Evolutionary conservation across 768 basidiomycete genomes (phyloP), one percentile per base, ranked within the genome.

Genomic region (Termitomyces eurrhizus): DNA sequence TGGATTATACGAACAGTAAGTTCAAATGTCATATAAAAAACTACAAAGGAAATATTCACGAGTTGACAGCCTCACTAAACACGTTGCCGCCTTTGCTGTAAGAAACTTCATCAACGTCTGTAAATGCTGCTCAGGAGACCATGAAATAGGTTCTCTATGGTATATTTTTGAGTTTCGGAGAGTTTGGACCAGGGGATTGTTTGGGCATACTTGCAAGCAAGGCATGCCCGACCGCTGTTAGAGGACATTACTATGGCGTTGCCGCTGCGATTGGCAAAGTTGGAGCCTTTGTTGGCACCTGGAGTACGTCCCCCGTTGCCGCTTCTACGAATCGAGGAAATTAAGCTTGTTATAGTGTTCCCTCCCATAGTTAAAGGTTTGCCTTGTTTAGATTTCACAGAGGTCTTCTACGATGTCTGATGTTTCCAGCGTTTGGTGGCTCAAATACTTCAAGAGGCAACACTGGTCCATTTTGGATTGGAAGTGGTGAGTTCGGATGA

Each of bases 381-480:
- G 76, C 64, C 35, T 49, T 14, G 55, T 33, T 52, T 52, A 32
- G 52, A 41, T 18, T 18, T 12, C 4, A 0, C 35, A n/a, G 50
- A 16, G 26, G 8, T 35, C 18, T 57, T 37, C 14, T 16, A 50
- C 61, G 26, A 42, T 53, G 35, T 56, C 53, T 69, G 33, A 39
- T 12, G 7, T 54, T 32, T 62, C 24, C 59, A 84, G 88, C 80
- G 16, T 92, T 91, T 61, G 86, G 86, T 59, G 87, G 86, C 8
- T 4, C 79, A 0, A 65, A 56, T 12, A 73, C 83, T 26, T 69
- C 73, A 44, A 78, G 77, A 58, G 89, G 87, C 51, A 87, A 89
- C 69, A 93, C 93, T 0, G 91, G 92, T 9, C 91, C 91, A 11
- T 93, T 93, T 80, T 93, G 88, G 90, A 72, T 93, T 62, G 92